Evolutionary conservation across 805 yeast genomes (phyloP).

Genomic region (Candida nonsorbophila): DNA sequence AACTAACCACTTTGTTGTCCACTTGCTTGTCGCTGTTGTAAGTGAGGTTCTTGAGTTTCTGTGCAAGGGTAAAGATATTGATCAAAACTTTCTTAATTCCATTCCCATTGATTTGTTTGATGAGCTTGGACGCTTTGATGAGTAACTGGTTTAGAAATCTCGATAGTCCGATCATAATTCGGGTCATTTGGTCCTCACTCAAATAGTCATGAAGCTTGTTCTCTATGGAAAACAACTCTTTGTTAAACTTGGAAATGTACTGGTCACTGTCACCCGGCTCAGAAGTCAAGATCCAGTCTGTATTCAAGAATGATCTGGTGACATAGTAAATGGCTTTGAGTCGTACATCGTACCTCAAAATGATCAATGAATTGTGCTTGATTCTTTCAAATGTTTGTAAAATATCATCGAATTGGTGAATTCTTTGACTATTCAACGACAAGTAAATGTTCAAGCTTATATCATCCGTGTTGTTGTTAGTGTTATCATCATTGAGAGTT

Average conservation of each 20-base stretch:
- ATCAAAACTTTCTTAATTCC: slow-evolving; percentile 57
- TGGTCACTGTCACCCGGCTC: slow-evolving; percentile 60
- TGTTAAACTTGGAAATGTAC: slow-evolving; percentile 46
- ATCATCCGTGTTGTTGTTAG: slow-evolving; percentile 12
- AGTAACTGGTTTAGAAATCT: slow-evolving; percentile 46
- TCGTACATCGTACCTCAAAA: slow-evolving; percentile 55
- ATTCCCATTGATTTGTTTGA: slow-evolving; percentile 46
- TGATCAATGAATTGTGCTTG: slow-evolving; percentile 34
- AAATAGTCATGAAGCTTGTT: slow-evolving; percentile 34
- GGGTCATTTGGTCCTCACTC: slow-evolving; percentile 23
- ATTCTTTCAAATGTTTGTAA: slow-evolving; percentile 29
- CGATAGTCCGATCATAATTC: slow-evolving; percentile 43
- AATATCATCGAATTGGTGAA: slow-evolving; percentile 30
- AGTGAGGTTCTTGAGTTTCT: slow-evolving; percentile 58
- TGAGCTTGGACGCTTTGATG: slow-evolving; percentile 46
- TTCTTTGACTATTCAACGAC: slow-evolving; percentile 25
- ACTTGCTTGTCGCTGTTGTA: slow-evolving; percentile 40
- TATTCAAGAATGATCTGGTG: slow-evolving; percentile 41
- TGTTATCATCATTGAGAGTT: slow-evolving; percentile 6
- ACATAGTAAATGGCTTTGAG: slow-evolving; percentile 49
- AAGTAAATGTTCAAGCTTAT: slow-evolving; percentile 18
- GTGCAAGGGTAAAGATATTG: slow-evolving; percentile 64
- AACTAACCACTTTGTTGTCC: slow-evolving; percentile 52
- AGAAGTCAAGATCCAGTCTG: slow-evolving; percentile 45
- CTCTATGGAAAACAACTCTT: slow-evolving; percentile 42